Evolutionary conservation across 2,329 filamentous ascomycete genomes (phyloP).

Genomic region (Teratosphaeriaceae sp.): DNA sequence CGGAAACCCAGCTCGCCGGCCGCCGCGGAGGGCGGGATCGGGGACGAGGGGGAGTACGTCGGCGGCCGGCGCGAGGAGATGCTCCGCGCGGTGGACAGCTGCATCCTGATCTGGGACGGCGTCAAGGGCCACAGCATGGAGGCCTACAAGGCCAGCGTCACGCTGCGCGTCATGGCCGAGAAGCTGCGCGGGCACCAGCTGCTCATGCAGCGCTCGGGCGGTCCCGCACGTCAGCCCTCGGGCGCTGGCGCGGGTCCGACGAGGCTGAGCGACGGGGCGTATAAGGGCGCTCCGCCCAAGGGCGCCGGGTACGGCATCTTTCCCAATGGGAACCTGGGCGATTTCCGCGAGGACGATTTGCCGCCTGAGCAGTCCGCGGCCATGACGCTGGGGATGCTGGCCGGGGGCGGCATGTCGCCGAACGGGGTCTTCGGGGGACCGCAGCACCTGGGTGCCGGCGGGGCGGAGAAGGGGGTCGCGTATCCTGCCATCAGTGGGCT

Average conservation of each 20-base stretch:
- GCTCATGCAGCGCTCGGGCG: no score
- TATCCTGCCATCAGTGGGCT: conserved; percentile 30
- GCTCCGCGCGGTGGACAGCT: conserved; percentile 65
- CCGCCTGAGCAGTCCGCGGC: conserved; percentile 57
- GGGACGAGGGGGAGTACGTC: conserved; percentile 25
- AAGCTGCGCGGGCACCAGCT: conserved; percentile 57
- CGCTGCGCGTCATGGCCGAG: conserved; percentile 76
- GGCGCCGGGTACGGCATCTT: conserved; percentile 24
- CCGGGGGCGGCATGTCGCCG: conserved; percentile 54
- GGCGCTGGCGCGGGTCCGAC: no score
- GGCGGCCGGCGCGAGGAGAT: conserved; percentile 59
- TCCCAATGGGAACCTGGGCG: conserved; percentile 20
- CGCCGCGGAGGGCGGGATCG: no score
- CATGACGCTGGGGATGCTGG: conserved; percentile 64
- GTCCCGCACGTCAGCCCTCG: no score
- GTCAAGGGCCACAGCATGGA: conserved; percentile 76
- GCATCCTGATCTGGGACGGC: conserved; percentile 72
- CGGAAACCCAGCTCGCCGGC: neutral
- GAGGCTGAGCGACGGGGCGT: no score
- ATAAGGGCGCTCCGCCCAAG: neutral
- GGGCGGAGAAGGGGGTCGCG: conserved; percentile 5
- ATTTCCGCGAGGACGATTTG: conserved; percentile 48
- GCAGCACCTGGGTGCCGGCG: conserved; percentile 4
- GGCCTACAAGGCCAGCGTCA: conserved; percentile 75
- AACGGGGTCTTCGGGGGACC: conserved; percentile 19